phyloP scores from a whole-genome alignment of 768 basidiomycete genomes.

The Tulasnella sp. region DNA sequence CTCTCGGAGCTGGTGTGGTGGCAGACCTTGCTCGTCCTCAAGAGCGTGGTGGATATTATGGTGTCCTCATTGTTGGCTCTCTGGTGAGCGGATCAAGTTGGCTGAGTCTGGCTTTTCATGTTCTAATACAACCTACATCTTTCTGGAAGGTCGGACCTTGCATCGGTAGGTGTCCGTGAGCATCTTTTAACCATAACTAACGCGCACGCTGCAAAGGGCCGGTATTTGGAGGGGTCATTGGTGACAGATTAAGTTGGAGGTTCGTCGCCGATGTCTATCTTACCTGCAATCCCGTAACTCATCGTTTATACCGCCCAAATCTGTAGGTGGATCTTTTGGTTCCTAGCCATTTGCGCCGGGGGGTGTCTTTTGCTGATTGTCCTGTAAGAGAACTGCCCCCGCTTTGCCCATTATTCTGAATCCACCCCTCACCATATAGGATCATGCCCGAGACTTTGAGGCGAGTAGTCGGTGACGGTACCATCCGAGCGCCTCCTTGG shows the following conservation, averaged over 20 bases:
- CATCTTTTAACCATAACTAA: neutral
- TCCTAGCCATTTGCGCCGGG: slow-evolving; percentile 49
- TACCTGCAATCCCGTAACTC: neutral
- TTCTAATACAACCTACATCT: slow-evolving; percentile 38
- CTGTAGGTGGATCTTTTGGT: slow-evolving; percentile 59
- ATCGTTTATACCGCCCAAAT: neutral
- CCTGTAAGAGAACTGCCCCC: slow-evolving; percentile 29
- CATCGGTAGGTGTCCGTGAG: slow-evolving; percentile 36
- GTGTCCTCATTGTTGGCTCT: slow-evolving; percentile 37
- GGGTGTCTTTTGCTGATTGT: slow-evolving; percentile 48
- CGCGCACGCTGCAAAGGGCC: neutral
- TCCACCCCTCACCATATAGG: neutral
- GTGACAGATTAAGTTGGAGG: neutral
- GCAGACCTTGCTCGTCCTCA: slow-evolving; percentile 68
- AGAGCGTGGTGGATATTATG: slow-evolving; percentile 75
- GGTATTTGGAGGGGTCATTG: neutral
- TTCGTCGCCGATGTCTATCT: neutral
- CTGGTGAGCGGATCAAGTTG: neutral
- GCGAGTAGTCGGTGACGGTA: slow-evolving; percentile 46
- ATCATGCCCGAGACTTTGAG: slow-evolving; percentile 48
- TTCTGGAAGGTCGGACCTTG: slow-evolving; percentile 48
- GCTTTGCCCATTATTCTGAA: neutral
- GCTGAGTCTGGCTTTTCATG: too few relatives aligned
- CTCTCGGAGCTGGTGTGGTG: slow-evolving; percentile 72
- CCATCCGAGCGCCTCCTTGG: slow-evolving; percentile 35